phyloP scores from a whole-genome alignment of 495 filamentous ascomycete species.

The Hypoxylon lienhwacheense region DNA sequence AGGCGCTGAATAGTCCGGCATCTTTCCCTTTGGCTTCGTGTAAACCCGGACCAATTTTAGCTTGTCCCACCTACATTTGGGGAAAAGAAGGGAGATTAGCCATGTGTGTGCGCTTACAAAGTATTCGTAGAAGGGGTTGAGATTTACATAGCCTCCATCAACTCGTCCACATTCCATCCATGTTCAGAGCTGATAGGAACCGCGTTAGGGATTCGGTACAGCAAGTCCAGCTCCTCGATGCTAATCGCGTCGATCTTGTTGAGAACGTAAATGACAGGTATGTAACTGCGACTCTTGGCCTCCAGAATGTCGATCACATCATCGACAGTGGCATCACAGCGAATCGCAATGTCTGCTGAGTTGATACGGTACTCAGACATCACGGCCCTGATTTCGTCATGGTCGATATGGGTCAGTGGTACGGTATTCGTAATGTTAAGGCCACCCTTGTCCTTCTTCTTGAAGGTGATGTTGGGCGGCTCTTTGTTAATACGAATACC shows the following conservation, averaged over 20 bases:
- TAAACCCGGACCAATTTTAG: conserved; percentile 88
- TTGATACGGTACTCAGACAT: conserved; percentile 96
- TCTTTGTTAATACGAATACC: conserved; percentile 97
- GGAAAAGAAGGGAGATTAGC: conserved; percentile 36
- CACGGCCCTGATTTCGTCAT: conserved; percentile 95
- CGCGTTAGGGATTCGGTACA: conserved; percentile 96
- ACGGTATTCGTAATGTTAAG: conserved; percentile 91
- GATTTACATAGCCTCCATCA: conserved; percentile 85
- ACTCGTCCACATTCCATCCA: conserved; percentile 97
- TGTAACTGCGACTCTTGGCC: conserved; percentile 92
- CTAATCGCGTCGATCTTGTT: conserved; percentile 99
- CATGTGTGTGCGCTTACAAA: conserved; percentile 27
- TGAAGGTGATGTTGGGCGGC: conserved; percentile 96
- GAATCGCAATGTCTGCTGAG: conserved; percentile 96
- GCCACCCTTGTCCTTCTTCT: conserved; percentile 99
- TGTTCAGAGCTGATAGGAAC: conserved; percentile 97
- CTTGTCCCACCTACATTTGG: conserved; percentile 87
- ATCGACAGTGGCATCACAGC: conserved; percentile 82
- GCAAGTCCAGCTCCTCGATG: conserved; percentile 92
- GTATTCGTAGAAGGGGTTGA: conserved; percentile 13
- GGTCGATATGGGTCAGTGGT: conserved; percentile 86
- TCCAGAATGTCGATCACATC: conserved; percentile 96
- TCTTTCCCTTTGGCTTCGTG: conserved; percentile 95
- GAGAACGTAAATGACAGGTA: conserved; percentile 95
- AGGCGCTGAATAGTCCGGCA: conserved; percentile 88